Evolutionary conservation across 345 rosid species (phyloP).

Genomic region (Pistacia atlantica): DNA sequence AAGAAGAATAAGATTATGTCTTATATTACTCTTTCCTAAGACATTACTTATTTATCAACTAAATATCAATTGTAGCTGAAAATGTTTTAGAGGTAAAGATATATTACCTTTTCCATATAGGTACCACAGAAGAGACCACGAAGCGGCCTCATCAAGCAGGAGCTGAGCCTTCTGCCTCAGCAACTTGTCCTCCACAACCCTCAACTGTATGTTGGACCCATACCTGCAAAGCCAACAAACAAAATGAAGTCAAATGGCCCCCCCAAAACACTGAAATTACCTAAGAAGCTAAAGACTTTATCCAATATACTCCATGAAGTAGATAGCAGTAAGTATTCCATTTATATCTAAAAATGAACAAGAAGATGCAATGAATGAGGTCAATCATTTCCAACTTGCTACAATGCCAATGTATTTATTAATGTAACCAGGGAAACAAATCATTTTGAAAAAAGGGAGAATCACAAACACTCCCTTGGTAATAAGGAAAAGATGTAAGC

Average conservation of each 20-base stretch:
- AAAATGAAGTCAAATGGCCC: constrained; percentile 18
- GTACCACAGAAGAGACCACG: constrained; percentile 98
- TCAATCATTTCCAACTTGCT: no score
- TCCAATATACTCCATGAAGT: no score
- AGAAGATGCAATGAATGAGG: no score
- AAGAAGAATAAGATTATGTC: neutral
- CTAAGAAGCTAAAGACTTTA: no score
- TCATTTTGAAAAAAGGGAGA: no score
- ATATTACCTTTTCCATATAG: constrained; percentile 92
- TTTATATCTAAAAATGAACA: no score
- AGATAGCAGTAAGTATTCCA: no score
- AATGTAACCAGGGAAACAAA: no score
- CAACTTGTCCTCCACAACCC: constrained; percentile 85
- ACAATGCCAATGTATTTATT: no score
- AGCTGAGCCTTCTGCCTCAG: constrained; percentile 95
- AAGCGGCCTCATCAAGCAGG: constrained; percentile 95
- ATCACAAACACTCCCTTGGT: no score
- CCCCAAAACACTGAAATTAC: constrained; percentile 1
- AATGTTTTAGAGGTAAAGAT: constrained; percentile 17
- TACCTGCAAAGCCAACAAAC: constrained; percentile 49
- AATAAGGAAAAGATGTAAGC: neutral
- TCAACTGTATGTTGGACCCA: constrained; percentile 65
- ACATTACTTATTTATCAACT: neutral
- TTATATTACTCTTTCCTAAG: neutral
- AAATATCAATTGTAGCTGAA: constrained; percentile 15